These are phyloP conservation scores for Lipomyces mesembrius DNA, from an alignment of 805 yeast species.

Conservation along the genomic window DNA sequence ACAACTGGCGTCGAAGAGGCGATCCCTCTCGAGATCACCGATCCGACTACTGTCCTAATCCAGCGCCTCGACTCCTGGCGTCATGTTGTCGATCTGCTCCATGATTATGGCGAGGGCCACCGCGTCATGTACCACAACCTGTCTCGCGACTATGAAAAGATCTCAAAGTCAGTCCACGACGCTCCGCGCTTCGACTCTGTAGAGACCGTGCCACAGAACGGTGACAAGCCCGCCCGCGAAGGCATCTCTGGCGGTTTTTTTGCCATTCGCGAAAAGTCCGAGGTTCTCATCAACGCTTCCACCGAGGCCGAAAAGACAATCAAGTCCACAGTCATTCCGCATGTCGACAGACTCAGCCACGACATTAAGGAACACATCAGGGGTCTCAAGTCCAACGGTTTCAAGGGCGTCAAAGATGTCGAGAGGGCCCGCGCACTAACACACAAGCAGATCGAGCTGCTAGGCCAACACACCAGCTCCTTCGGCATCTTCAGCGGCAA, in stretches of 20 bases:
- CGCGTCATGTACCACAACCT: constrained; percentile 41
- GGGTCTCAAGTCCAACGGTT: constrained; percentile 47
- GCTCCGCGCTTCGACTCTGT: constrained; percentile 46
- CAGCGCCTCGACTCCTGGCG: constrained; percentile 50
- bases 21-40: constrained; percentile 40
- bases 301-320: constrained; percentile 50
- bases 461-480: constrained; percentile 47
- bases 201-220: constrained; percentile 31
- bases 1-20: constrained; percentile 27
- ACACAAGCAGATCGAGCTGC: constrained; percentile 49
- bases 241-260: constrained; percentile 47
- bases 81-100: constrained; percentile 43
- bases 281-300: constrained; percentile 46
- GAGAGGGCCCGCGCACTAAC: constrained; percentile 47
- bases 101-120: constrained; percentile 44
- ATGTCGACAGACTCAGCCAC: constrained; percentile 48
- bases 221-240: constrained; percentile 21
- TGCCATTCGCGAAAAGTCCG: constrained; percentile 44
- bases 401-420: constrained; percentile 48
- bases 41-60: constrained; percentile 48
- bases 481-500: constrained; percentile 43
- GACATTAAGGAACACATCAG: constrained; percentile 53
- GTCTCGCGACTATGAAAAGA: constrained; percentile 46
- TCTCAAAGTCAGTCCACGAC: constrained; percentile 44
- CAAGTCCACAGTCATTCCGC: constrained; percentile 50